Conservation (phyloP, 805 yeast genomes). For the Candida taoyuanica region DNA sequence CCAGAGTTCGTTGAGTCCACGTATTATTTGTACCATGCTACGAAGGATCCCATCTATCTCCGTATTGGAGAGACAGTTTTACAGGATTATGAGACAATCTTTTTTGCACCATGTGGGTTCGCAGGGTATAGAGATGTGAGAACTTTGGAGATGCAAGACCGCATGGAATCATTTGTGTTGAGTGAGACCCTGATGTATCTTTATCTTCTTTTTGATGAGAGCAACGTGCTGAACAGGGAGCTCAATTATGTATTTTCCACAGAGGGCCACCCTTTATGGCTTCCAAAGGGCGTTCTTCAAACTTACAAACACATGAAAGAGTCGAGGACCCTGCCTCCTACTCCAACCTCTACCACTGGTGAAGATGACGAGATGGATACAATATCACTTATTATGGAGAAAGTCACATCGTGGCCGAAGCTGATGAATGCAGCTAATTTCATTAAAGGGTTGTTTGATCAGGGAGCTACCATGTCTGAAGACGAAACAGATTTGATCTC, state of each 20-base stretch:
- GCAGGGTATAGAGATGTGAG: conserved; percentile 69
- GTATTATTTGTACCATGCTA: conserved; percentile 76
- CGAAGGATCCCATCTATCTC: conserved; percentile 78
- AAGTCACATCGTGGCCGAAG: conserved; percentile 9
- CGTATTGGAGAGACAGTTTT: conserved; percentile 68
- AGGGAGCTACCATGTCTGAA: not conserved
- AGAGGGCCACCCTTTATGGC: conserved; percentile 91
- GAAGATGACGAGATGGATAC: not conserved
- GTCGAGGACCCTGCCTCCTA: too few relatives aligned
- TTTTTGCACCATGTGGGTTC: conserved; percentile 70
- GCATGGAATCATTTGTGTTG: conserved; percentile 90
- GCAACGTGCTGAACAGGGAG: conserved; percentile 46
- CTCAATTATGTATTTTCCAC: conserved; percentile 55
- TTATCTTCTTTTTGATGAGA: conserved; percentile 71
- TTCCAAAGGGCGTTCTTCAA: conserved; percentile 33
- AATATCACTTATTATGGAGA: conserved; percentile 1
- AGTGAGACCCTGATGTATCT: conserved; percentile 85
- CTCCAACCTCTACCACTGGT: too few relatives aligned
- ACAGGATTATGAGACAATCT: conserved; percentile 46
- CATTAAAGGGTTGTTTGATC: conserved; percentile 7
- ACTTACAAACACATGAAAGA: too few relatives aligned
- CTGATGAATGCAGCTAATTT: conserved; percentile 8
- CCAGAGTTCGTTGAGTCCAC: conserved; percentile 93
- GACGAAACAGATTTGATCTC: not conserved
- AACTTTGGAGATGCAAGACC: conserved; percentile 57